Evolutionary conservation across 371 early-diverging fungal species (phyloP), one percentile per base, ranked within the genome.

Genomic region (Syncephalastrum sp.): DNA sequence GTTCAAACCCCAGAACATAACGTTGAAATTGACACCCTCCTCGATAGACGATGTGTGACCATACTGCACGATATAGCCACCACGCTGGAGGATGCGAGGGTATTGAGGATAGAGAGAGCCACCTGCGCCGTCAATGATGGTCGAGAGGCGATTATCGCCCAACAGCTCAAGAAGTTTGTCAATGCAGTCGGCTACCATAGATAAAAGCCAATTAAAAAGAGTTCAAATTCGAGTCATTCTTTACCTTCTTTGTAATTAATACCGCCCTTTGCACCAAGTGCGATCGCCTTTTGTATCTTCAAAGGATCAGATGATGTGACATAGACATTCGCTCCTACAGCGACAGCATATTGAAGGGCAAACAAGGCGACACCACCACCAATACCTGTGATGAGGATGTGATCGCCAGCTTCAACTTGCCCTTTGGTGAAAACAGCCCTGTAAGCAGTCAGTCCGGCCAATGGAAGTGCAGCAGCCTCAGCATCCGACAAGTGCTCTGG

Each of bases 361-460:
- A 77, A 75, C 17, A 88, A 58, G 0, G 91, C 91, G 42, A 90
- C 91, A 51, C 91, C 90, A 33, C 90, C 90, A 25, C 84, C 87
- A 63, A 90, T 88, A 33, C 91, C 91, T 16, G 89, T 83, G 50
- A 90, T 77, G 5, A 90, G 64, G 5, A 90, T 83, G 57, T 81
- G 74, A 16, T 82, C 77, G 6, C 79, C 87, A 12, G 67, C 61
- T 47, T 65, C 60, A 23, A 86, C 81, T n/a, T 75, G 56, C 0
- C 78, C 88, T 46, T 84, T 83, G 13, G 83, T 81, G 45, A 85
- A 83, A 0, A 78, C 52, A 14, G 82, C 87, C 45, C 79, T 69
- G 59, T 68, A 85, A 4, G 89, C 88, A 3, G 90, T 90, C 53
- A 90, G 56, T 14, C 86, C 88, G 19, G 87, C 88, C 14, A 88